A percentile compares a stretch with the other conserved stretches of the same genome.
phyloP scores from a whole-genome alignment of 164 flowering plant genomes.

The Vitis rupestris region DNA sequence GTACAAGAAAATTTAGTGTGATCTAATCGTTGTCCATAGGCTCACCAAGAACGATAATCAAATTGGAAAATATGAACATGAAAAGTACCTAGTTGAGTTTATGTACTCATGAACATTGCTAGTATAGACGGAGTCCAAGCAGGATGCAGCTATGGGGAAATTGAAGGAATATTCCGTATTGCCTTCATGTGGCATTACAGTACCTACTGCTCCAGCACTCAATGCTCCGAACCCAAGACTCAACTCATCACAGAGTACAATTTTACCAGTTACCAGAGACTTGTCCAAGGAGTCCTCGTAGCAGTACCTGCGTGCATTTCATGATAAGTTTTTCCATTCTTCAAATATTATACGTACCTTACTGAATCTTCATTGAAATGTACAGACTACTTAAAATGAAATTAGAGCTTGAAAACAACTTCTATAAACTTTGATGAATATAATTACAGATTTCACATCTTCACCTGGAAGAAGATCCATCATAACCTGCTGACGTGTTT shows the following conservation, averaged over 20 bases:
- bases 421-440: no score
- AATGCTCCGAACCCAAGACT: background rate
- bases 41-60: no score
- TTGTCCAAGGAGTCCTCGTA: slow-evolving; percentile 14
- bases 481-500: slow-evolving; percentile 1
- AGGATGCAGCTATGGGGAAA: slow-evolving; percentile 10
- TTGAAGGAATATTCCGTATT: background rate
- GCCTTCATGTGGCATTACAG: background rate
- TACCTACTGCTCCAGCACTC: slow-evolving; percentile 10
- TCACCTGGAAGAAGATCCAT: background rate
- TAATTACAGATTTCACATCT: background rate
- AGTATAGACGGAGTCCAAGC: background rate
- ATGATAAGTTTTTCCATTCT: no score
- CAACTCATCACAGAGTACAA: slow-evolving; percentile 24
- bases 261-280: slow-evolving; percentile 22
- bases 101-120: background rate
- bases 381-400: no score
- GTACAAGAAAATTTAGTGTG: background rate
- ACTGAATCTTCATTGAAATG: no score
- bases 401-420: no score
- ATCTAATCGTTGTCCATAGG: background rate
- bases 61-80: background rate
- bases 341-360: no score
- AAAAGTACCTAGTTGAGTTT: slow-evolving; percentile 9
- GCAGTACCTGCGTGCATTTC: slow-evolving; percentile 22